A percentile compares a stretch with the other conserved stretches of the same genome.
Evolutionary conservation across 805 yeast genomes (phyloP).

Genomic region (Saturnispora mendoncae): DNA sequence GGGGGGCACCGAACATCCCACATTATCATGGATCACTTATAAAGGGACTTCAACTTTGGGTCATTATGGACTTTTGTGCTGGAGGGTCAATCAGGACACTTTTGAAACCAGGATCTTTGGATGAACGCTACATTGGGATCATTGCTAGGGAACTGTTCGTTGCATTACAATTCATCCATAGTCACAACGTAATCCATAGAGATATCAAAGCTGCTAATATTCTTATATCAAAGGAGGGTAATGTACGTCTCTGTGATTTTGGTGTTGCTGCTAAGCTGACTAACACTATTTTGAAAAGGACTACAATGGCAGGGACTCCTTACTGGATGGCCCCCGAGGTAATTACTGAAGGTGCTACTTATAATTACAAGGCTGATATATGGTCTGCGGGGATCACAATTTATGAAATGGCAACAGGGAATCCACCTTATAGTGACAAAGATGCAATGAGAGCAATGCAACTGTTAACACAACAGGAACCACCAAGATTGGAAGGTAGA

Average conservation of each 20-base stretch:
- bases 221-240: slow-evolving; percentile 72
- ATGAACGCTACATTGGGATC: slow-evolving; percentile 77
- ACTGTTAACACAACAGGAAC: slow-evolving; percentile 83
- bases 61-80: slow-evolving; percentile 94
- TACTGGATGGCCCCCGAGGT: slow-evolving; percentile 99
- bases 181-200: slow-evolving; percentile 86
- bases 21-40: slow-evolving; percentile 85
- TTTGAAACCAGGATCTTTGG: slow-evolving; percentile 77
- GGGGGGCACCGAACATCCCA: slow-evolving; percentile 83
- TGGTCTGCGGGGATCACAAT: slow-evolving; percentile 96
- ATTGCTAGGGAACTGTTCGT: slow-evolving; percentile 71
- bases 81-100: slow-evolving; percentile 91
- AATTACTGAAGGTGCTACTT: slow-evolving; percentile 78
- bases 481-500: slow-evolving; percentile 90
- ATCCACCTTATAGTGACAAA: slow-evolving; percentile 93
- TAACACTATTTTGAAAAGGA: slow-evolving; percentile 64
- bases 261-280: slow-evolving; percentile 96
- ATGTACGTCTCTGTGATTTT: slow-evolving; percentile 88
- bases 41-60: slow-evolving; percentile 89
- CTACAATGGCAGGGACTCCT: slow-evolving; percentile 93
- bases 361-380: slow-evolving; percentile 88
- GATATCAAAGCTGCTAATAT: slow-evolving; percentile 97
- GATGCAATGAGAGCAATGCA: slow-evolving; percentile 95
- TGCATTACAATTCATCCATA: slow-evolving; percentile 77
- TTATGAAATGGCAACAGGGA: slow-evolving; percentile 92